Evolutionary conservation across 345 rosid species (phyloP), one percentile per base, ranked within the genome.

Genomic region (Mangifera indica): DNA sequence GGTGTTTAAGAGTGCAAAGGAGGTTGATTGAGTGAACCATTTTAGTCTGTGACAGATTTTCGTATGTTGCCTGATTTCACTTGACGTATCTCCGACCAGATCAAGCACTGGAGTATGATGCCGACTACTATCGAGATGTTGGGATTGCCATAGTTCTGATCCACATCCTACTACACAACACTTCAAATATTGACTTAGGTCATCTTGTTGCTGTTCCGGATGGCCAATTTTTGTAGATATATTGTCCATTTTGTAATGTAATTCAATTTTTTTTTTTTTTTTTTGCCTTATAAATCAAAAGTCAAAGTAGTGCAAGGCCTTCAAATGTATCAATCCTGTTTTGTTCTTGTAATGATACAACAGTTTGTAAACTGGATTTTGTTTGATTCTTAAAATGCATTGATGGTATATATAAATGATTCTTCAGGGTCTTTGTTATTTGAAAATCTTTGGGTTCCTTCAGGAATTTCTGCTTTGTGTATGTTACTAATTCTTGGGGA

Each of bases 1-100:
- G 88, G 88, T 85, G 82, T 62, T 46, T 74, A 87, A 84, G 77
- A 79, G 72, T 21, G 82, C 82, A 53, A 85, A 89, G 91, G 87
- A 61, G 74, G 80, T 80, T 22, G 85, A 84, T 64, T 71, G 75
- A 83, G 54, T 64, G 77, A 60, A 67, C 74, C 65, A 22, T 66
- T 72, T 78, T 60, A 74, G 34, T 51, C 73, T 60, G 44, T 52
- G 67, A 34, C 71, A 77, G 80, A 81, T 70, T 72, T 76, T 77
- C 67, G 21, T 61, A 57, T 49, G 71, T 77, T 66, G 67, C 72
- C 77, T 57, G 42, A 13, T 76, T 64, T 70, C 54, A 20, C 72
- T 15, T 63, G 61, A 34, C 48, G 49, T 71, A 66, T 66, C 32
- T 67, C 71, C 71, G 74, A 67, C 74, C 25, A 18, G 56, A 70